These are phyloP conservation scores for Auriscalpium microsporum DNA, from an alignment of 768 basidiomycete genomes.

Conservation along the genomic window DNA sequence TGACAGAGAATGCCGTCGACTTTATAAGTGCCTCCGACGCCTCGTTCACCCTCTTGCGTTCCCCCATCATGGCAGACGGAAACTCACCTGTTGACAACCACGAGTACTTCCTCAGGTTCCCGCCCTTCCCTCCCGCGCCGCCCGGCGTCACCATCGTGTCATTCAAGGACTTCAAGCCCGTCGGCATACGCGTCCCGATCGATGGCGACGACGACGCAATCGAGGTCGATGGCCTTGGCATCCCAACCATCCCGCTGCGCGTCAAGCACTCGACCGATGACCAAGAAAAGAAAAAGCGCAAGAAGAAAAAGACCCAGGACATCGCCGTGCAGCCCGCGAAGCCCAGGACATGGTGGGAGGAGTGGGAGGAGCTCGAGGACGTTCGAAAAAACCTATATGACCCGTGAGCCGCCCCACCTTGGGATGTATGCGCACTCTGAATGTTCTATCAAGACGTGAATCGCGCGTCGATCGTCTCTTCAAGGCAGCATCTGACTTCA, in stretches of 20 bases:
- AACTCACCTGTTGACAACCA: not conserved
- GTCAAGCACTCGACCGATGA: slow-evolving; percentile 46
- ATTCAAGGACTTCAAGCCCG: slow-evolving; percentile 48
- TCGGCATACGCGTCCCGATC: slow-evolving; percentile 47
- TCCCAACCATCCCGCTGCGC: slow-evolving; percentile 52
- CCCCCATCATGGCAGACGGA: not conserved
- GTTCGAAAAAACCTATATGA: slow-evolving; percentile 33
- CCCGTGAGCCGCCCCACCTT: slow-evolving; percentile 38
- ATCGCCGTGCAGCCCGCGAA: slow-evolving; percentile 16
- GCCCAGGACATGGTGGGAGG: slow-evolving; percentile 50
- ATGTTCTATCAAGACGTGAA: slow-evolving; percentile 27
- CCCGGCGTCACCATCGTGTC: slow-evolving; percentile 40
- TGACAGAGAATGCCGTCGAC: not conserved
- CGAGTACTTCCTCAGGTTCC: slow-evolving; percentile 26
- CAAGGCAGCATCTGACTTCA: slow-evolving; percentile 53
- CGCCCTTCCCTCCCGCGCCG: slow-evolving; percentile 40
- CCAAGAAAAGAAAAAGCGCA: slow-evolving; percentile 47
- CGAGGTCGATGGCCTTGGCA: slow-evolving; percentile 59
- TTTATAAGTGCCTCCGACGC: not conserved
- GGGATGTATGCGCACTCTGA: not conserved
- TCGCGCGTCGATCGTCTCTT: slow-evolving; percentile 46
- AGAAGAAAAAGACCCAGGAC: slow-evolving; percentile 32
- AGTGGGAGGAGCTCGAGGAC: slow-evolving; percentile 61
- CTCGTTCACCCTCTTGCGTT: not conserved
- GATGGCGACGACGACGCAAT: slow-evolving; percentile 26